phyloP scores from a whole-genome alignment of 1,139 yeast genomes.

The Dujonia santamariae region DNA sequence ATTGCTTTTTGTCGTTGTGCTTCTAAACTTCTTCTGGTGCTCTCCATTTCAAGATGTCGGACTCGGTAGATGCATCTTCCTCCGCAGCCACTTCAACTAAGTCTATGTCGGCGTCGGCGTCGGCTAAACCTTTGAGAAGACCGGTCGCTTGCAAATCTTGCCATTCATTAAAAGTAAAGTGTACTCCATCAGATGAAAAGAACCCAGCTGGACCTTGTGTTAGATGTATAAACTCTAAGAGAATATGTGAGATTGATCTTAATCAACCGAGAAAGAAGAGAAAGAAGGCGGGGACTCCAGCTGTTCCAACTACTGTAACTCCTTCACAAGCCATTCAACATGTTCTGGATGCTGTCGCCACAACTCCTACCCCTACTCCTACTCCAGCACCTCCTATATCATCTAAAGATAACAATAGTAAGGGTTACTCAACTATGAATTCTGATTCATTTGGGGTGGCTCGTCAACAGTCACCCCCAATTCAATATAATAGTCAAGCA shows the following conservation, averaged over 20 bases:
- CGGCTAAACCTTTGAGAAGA: slow-evolving; percentile 16
- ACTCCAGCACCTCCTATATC: slow-evolving; percentile 1
- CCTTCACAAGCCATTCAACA: slow-evolving; percentile 7
- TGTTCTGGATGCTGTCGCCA: slow-evolving; percentile 2
- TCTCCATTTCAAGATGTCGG: too few relatives aligned
- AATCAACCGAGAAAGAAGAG: slow-evolving; percentile 57
- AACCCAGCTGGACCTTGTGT: slow-evolving; percentile 67
- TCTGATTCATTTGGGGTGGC: not conserved
- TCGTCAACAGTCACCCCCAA: not conserved
- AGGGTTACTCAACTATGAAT: not conserved
- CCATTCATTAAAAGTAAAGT: slow-evolving; percentile 76
- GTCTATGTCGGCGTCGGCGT: too few relatives aligned
- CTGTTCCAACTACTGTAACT: slow-evolving; percentile 8
- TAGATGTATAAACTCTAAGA: slow-evolving; percentile 64
- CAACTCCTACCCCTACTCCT: slow-evolving; percentile 5
- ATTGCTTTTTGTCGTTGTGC: too few relatives aligned
- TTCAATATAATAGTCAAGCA: not conserved
- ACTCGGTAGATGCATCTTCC: not conserved
- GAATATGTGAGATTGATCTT: slow-evolving; percentile 66
- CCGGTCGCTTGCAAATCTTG: slow-evolving; percentile 74
- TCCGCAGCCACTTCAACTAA: not conserved
- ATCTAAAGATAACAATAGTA: slow-evolving; percentile 12
- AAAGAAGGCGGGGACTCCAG: slow-evolving; percentile 22
- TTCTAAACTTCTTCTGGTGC: too few relatives aligned
- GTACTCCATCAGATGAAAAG: slow-evolving; percentile 65